Percentiles rank a stretch among this genome's conserved stretches.
These are phyloP conservation scores for Zygosaccharomyces sapae DNA, from an alignment of 1,139 yeast species.

Conservation along the genomic window DNA sequence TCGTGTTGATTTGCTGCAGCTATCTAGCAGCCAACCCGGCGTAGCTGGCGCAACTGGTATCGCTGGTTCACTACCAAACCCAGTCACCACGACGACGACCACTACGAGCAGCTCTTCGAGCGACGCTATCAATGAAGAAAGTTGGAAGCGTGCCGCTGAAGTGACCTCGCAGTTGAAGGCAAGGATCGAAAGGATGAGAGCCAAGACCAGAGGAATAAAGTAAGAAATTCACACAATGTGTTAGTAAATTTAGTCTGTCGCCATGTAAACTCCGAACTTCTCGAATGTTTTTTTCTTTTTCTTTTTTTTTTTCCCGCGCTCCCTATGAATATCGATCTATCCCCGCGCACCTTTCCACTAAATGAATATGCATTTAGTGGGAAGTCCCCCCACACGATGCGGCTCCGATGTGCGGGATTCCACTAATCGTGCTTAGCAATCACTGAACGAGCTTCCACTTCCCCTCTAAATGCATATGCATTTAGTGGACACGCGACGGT, in stretches of 20 bases:
- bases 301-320: too few relatives aligned
- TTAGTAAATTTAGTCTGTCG: neutral
- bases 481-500: neutral
- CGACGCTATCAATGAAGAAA: constrained; percentile 51
- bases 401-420: neutral
- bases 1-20: constrained; percentile 29
- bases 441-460: constrained; percentile 5
- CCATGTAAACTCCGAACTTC: neutral
- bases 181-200: constrained; percentile 83
- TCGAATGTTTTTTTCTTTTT: neutral
- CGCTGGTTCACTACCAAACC: constrained; percentile 27
- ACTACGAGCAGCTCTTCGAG: constrained; percentile 12
- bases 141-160: constrained; percentile 87
- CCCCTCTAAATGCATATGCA: constrained; percentile 5
- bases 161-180: constrained; percentile 83
- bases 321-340: neutral
- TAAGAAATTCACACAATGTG: too few relatives aligned
- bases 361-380: constrained; percentile 12
- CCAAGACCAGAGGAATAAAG: constrained; percentile 43
- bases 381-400: neutral
- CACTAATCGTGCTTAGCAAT: neutral
- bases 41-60: constrained; percentile 19
- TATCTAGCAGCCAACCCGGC: constrained; percentile 13
- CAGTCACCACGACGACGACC: constrained; percentile 16
- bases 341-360: constrained; percentile 8